Evolutionary conservation across 2,329 filamentous ascomycete genomes (phyloP), one percentile per base, ranked within the genome.

Genomic region (Penicillium sp.): DNA sequence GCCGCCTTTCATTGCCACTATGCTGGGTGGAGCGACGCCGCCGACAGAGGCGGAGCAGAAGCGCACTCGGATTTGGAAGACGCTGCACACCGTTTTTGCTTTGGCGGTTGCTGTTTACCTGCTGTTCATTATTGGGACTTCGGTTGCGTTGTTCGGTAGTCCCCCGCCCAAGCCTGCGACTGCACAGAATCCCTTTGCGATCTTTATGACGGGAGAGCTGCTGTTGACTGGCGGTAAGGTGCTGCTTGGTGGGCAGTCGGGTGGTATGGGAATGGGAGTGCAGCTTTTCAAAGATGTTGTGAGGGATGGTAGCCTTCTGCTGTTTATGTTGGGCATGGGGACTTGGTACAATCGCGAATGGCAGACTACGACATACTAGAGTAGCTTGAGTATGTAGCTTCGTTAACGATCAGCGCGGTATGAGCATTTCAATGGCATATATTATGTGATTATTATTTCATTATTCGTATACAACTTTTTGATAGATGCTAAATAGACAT

Each of bases 51-150:
- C 68, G 44, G 68, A 75, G 56, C 66, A 72, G 59, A 69, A 69
- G 50, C 65, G 65, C 13, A 59, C 67, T 35, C 65, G 61, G 41
- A 60, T 82, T 10, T 86, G 84, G 84, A 80, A 82, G 50, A 68
- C 83, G 23, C 66, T 85, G 10, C 85, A 87, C 64, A 77, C 80
- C 6, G 44, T 86, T 16, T 85, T 86, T 65, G 79, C 83, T 4
- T 66, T 86, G n/a, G 64, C 70, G 2, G 72, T 85, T 23, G 83
- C 80, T 1, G 61, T 80, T 39, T 87, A 86, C 68, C 75, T 77
- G 37, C 58, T 77, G 0, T 66, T 74, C 29, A 55, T 72, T 16
- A 63, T 77, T 38, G 62, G 69, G 29, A 57, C 65, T 34, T 73
- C 76, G 16, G 68, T 75, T 40, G 60, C 67, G 31, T 65, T 67